These are phyloP conservation scores for Cichorium intybus DNA, from an alignment of 140 eudicot species.

Conservation along the genomic window DNA sequence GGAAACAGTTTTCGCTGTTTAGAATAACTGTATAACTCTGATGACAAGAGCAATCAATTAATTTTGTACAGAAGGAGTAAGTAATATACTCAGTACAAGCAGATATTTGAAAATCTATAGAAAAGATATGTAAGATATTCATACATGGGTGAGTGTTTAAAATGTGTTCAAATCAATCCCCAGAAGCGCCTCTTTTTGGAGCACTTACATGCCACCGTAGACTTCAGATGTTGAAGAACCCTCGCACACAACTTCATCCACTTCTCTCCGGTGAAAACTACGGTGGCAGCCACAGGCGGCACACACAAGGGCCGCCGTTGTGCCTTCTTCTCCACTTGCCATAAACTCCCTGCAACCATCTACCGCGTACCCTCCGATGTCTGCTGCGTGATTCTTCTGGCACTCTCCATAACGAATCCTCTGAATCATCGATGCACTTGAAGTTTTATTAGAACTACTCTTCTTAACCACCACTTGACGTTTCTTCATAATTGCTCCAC, in stretches of 20 bases:
- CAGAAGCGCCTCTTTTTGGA: background rate
- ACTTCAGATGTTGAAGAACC: constrained; percentile 40
- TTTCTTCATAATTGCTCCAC: constrained; percentile 32
- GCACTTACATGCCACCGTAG: constrained; percentile 18
- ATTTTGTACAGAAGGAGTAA: constrained; percentile 27
- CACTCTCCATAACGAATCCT: constrained; percentile 53
- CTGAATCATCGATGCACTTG: constrained; percentile 16
- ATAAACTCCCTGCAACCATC: constrained; percentile 70
- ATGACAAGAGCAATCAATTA: constrained; percentile 6
- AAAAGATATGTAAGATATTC: constrained; percentile 25
- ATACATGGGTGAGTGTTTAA: constrained; percentile 21
- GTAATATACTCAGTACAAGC: constrained; percentile 23
- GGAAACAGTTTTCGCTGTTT: background rate
- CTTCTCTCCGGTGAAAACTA: constrained; percentile 62
- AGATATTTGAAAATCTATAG: constrained; percentile 9
- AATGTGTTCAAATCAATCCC: constrained; percentile 22
- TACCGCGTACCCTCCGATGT: constrained; percentile 56
- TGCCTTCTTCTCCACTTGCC: constrained; percentile 57
- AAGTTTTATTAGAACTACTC: constrained; percentile 14
- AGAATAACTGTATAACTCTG: constrained; percentile 17
- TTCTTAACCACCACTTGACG: constrained; percentile 40
- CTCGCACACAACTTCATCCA: constrained; percentile 44
- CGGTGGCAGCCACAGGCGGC: constrained; percentile 74
- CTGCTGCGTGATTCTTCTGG: constrained; percentile 65
- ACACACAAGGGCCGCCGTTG: constrained; percentile 39